Evolutionary conservation across 805 yeast species (phyloP).

Genomic region (Monosporozyma unispora): DNA sequence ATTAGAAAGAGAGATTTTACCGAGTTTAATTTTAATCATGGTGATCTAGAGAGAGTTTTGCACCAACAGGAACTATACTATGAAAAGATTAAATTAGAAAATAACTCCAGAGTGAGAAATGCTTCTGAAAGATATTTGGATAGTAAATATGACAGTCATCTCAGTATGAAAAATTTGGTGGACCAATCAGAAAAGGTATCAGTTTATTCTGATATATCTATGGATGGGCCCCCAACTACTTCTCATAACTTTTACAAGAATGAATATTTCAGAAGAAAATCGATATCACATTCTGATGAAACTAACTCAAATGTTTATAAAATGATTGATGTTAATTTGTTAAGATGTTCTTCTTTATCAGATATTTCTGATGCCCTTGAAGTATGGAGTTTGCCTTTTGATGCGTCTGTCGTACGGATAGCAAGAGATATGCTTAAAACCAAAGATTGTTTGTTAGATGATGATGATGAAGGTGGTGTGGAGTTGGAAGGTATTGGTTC

Average conservation of each 20-base stretch:
- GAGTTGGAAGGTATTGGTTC: neutral
- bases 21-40: slow-evolving; percentile 14
- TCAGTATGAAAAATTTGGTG: neutral
- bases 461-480: neutral
- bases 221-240: neutral
- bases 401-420: slow-evolving; percentile 22
- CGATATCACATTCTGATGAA: slow-evolving; percentile 12
- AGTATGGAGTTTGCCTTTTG: slow-evolving; percentile 26
- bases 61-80: slow-evolving; percentile 9
- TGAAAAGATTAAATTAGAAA: slow-evolving; percentile 6
- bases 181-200: neutral
- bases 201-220: neutral
- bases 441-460: neutral
- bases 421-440: slow-evolving; percentile 19
- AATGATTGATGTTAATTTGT: neutral
- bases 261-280: slow-evolving; percentile 23
- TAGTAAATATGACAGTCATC: slow-evolving; percentile 1
- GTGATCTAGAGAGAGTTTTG: slow-evolving; percentile 17
- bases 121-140: neutral
- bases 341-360: slow-evolving; percentile 21
- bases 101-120: neutral
- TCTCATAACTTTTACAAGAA: slow-evolving; percentile 11
- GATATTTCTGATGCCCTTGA: slow-evolving; percentile 20
- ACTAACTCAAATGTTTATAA: neutral
- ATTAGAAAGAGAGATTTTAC: slow-evolving; percentile 12